Evolutionary conservation across 306 rosid species (phyloP).

Genomic region (Begonia peltatifolia): DNA sequence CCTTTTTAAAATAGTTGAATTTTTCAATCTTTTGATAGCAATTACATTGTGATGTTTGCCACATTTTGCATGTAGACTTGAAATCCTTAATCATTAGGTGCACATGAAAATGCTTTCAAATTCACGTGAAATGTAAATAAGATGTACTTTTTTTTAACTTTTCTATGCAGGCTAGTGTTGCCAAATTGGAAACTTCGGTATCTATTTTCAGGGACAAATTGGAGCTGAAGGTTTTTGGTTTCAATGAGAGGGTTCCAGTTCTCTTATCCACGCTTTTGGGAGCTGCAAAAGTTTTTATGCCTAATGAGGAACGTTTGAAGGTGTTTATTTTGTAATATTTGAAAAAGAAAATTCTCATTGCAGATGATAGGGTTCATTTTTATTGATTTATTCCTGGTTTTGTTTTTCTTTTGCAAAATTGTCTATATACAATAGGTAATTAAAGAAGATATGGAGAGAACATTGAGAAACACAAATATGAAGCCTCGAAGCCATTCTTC

Average conservation of each 20-base stretch:
- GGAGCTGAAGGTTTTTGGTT: conserved; percentile 83
- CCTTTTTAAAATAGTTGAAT: neutral
- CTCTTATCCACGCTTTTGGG: conserved; percentile 54
- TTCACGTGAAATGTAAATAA: too few species aligned
- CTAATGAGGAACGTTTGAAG: conserved; percentile 61
- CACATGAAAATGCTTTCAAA: too few species aligned
- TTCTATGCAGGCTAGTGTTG: conserved; percentile 65
- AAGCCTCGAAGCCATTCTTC: conserved; percentile 81
- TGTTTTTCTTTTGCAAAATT: conserved; percentile 13
- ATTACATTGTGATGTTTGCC: too few species aligned
- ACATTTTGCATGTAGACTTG: too few species aligned
- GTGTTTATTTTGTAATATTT: conserved; percentile 19
- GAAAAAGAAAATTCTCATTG: neutral
- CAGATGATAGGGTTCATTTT: neutral
- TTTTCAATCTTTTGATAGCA: too few species aligned
- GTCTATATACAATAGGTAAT: conserved; percentile 43
- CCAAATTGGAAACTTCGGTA: conserved; percentile 93
- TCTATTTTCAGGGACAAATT: conserved; percentile 54
- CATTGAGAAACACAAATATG: conserved; percentile 76
- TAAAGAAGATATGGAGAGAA: conserved; percentile 71
- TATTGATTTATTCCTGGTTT: conserved; percentile 10
- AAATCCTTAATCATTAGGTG: too few species aligned
- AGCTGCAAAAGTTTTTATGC: conserved; percentile 53
- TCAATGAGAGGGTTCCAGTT: conserved; percentile 72
- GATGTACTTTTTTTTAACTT: neutral